Evolutionary conservation across 2,329 filamentous ascomycete genomes (phyloP).

Genomic region (Macrophomina tecta): DNA sequence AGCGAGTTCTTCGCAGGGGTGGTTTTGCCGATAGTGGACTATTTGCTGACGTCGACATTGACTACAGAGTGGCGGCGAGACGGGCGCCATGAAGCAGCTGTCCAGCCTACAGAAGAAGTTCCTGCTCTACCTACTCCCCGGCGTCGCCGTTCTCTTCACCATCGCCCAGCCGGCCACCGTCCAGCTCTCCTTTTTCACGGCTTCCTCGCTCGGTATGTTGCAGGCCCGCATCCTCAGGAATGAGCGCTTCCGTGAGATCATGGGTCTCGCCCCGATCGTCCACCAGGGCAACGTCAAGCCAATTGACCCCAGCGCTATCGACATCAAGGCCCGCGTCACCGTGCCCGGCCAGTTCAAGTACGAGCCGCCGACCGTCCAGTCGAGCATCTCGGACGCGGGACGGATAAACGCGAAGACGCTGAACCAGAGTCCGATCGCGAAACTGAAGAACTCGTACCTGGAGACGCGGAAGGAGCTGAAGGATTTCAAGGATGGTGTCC

Average conservation of each 20-base stretch:
- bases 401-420: slow-evolving; percentile 1
- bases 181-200: slow-evolving; percentile 67
- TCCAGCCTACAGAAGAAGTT: slow-evolving; percentile 45
- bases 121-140: slow-evolving; percentile 58
- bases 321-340: background rate
- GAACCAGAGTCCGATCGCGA: background rate
- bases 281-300: background rate
- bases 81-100: slow-evolving; percentile 43
- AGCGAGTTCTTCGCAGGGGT: background rate
- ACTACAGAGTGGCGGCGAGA: slow-evolving; percentile 56
- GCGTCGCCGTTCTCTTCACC: slow-evolving; percentile 61
- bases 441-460: background rate
- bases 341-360: slow-evolving; percentile 16
- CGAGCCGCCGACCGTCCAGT: slow-evolving; percentile 15
- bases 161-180: slow-evolving; percentile 61
- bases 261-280: slow-evolving; percentile 47
- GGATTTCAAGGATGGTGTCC: slow-evolving; percentile 21
- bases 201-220: slow-evolving; percentile 47
- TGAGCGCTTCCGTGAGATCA: slow-evolving; percentile 42
- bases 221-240: slow-evolving; percentile 49
- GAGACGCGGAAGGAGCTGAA: slow-evolving; percentile 10
- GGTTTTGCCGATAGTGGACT: background rate
- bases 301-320: background rate
- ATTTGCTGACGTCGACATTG: background rate
- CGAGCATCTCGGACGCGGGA: slow-evolving; percentile 4